Evolutionary conservation across 1,284 basidiomycete species (phyloP), one percentile per base, ranked within the genome.

Genomic region (Bothia castanella): DNA sequence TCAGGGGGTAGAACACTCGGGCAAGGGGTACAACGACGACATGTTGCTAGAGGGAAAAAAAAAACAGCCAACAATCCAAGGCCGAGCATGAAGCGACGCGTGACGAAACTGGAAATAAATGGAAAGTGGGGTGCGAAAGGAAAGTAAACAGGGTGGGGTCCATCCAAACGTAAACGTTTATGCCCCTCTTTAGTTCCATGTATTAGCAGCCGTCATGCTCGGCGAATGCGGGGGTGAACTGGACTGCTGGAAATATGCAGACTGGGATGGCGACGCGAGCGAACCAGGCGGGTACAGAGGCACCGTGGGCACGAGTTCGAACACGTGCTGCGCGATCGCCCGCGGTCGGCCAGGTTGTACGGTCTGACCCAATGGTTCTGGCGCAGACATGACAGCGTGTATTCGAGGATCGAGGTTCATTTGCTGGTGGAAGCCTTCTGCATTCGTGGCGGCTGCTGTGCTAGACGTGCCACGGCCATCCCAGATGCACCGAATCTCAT

Each of bases 401-500:
- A 90, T 79, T 32, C 80, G 80, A 20, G 86, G 79, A 50, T 90
- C 86, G 56, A 86, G 85, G 34, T 76, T 74, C 61, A 82, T 76
- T n/a, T 66, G 63, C 23, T 77, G 74, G 19, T 72, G 51, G 37
- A 45, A 21, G 4, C 56, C 67, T 44, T 67, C 65, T 16, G 45
- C 46, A 5, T 44, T 54, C 4, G 46, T 11, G 62, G 38, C 55
- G 47, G 41, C 71, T 59, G 54, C 75, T 66, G 56, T 67, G 60
- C 68, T 70, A 69, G 49, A 78, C 66, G 43, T 74, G 2, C 86
- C 84, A 7, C 87, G 78, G 1, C 88, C 89, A 59, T 93, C 91
- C 90, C 89, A 97, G 11, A 92, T 82, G 62, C 89, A 92, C 16
- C 88, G 82, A 19, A 97, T 75, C 60, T 97, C 87, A 51, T 77